Percentiles rank a stretch among this genome's conserved stretches.
Conservation (phyloP, 306 rosid species). For the Ammopiptanthus mongolicus region DNA sequence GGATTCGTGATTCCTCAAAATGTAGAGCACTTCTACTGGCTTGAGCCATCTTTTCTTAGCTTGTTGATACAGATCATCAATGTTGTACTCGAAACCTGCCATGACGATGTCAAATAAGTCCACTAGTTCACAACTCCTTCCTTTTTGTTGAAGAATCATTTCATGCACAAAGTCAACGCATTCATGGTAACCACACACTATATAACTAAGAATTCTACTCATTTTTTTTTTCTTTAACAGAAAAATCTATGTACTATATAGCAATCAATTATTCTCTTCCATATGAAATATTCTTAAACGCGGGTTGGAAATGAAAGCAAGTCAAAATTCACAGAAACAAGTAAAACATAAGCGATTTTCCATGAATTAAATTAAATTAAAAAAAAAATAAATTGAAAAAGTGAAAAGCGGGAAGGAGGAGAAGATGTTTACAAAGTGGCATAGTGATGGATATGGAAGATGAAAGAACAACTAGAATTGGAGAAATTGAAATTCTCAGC, state of each 20-base stretch:
- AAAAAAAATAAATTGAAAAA: too few relatives aligned
- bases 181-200: neutral
- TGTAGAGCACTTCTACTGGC: slow-evolving; percentile 79
- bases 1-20: slow-evolving; percentile 71
- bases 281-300: neutral
- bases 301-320: too few relatives aligned
- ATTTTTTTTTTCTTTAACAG: neutral
- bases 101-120: slow-evolving; percentile 8
- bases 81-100: slow-evolving; percentile 57
- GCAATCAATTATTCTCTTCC: neutral
- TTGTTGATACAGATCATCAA: slow-evolving; percentile 55
- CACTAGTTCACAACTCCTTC: neutral
- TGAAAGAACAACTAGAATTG: too few relatives aligned
- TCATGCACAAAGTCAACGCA: neutral
- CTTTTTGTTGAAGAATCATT: too few relatives aligned
- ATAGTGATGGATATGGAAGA: too few relatives aligned
- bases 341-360: too few relatives aligned
- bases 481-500: too few relatives aligned
- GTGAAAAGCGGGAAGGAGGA: too few relatives aligned
- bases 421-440: too few relatives aligned
- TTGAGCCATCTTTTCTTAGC: slow-evolving; percentile 92
- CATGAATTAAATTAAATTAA: too few relatives aligned
- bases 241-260: neutral
- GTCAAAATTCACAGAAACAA: too few relatives aligned
- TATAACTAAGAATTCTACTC: neutral